phyloP scores from a whole-genome alignment of 2,329 filamentous ascomycete species.

The Cercospora sp. region DNA sequence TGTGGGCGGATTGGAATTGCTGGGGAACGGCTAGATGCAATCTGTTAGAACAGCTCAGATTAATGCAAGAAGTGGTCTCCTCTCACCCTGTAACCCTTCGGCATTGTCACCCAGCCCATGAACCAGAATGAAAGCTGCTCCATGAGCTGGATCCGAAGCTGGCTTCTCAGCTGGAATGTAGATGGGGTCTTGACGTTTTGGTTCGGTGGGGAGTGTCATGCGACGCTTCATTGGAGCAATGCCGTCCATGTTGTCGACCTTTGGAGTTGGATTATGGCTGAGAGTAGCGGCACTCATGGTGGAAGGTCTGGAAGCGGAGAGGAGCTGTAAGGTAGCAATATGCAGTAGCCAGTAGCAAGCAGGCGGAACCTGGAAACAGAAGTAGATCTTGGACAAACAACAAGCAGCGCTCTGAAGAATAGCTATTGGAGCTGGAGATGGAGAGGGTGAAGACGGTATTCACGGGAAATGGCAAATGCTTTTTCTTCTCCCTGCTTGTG shows the following conservation, averaged over 20 bases:
- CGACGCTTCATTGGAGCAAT: constrained; percentile 28
- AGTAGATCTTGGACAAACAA: constrained; percentile 7
- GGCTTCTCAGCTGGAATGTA: constrained; percentile 42
- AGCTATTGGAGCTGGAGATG: background rate
- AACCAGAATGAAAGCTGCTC: constrained; percentile 50
- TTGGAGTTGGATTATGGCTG: constrained; percentile 13
- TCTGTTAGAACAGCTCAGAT: background rate
- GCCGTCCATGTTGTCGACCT: constrained; percentile 21
- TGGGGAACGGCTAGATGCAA: constrained; percentile 33
- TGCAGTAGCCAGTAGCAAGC: background rate
- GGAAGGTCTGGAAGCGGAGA: background rate
- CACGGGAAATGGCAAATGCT: background rate
- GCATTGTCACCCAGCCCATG: constrained; percentile 51
- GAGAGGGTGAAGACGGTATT: background rate
- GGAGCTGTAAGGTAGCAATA: background rate
- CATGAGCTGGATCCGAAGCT: constrained; percentile 40
- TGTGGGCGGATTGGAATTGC: constrained; percentile 50
- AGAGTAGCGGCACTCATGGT: constrained; percentile 12
- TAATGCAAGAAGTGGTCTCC: background rate
- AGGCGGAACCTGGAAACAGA: background rate
- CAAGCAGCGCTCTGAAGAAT: background rate
- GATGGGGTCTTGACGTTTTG: constrained; percentile 39
- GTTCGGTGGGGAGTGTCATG: constrained; percentile 36
- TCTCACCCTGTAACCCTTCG: constrained; percentile 45
- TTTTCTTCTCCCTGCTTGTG: constrained; percentile 1